Evolutionary conservation across 257 asterid species (phyloP).

Genomic region (Orobanche coerulescens): DNA sequence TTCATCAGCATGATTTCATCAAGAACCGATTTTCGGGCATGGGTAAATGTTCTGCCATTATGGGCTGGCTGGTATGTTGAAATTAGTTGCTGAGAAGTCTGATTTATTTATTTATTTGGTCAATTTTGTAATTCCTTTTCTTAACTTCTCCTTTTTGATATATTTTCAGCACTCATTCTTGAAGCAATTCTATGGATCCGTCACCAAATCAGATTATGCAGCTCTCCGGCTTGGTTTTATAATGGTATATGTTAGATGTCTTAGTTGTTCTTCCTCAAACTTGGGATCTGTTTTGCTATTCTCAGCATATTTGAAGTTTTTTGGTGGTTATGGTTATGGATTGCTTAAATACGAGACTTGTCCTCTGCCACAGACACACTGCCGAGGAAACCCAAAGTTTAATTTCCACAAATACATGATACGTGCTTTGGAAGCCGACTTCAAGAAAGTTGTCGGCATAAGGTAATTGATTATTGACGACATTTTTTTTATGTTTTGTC

Average conservation of each 20-base stretch:
- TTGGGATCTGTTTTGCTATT: slow-evolving; percentile 16
- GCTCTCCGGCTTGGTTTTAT: slow-evolving; percentile 91
- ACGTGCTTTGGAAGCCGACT: slow-evolving; percentile 95
- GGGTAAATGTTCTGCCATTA: slow-evolving; percentile 44
- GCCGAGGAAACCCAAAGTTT: slow-evolving; percentile 81
- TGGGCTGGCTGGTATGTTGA: slow-evolving; percentile 79
- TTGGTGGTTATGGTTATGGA: background rate
- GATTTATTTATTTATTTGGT: background rate
- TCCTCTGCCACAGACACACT: slow-evolving; percentile 58
- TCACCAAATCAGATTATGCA: slow-evolving; percentile 76
- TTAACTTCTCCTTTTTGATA: background rate
- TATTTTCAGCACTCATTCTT: slow-evolving; percentile 73
- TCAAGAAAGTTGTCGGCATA: slow-evolving; percentile 88
- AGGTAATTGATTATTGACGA: slow-evolving; percentile 45
- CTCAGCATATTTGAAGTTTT: background rate
- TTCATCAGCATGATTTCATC: slow-evolving; percentile 83
- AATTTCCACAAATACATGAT: slow-evolving; percentile 96
- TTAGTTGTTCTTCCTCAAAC: background rate
- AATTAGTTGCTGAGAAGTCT: background rate
- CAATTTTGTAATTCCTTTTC: background rate
- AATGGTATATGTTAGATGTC: slow-evolving; percentile 38
- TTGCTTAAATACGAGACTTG: slow-evolving; percentile 21
- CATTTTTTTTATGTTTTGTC: background rate
- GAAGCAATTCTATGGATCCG: slow-evolving; percentile 91
- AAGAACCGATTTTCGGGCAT: slow-evolving; percentile 68